Conservation (phyloP, 1,284 basidiomycete genomes). For the Somion occarium region DNA sequence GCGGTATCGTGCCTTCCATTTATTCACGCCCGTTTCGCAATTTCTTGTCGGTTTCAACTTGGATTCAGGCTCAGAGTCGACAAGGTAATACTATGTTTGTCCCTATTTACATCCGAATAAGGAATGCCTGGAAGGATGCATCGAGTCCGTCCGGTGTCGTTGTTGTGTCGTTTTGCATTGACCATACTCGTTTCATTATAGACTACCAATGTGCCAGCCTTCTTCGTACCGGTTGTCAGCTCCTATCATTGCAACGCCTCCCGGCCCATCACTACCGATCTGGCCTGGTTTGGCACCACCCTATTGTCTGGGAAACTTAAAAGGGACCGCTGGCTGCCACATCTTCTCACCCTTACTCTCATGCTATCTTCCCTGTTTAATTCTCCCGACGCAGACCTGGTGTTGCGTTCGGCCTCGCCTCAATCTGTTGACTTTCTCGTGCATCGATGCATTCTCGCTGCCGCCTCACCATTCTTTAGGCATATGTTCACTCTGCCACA, state of each 20-base stretch:
- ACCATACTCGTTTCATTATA: background rate
- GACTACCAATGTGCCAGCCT: background rate
- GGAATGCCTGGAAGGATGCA: too few species aligned
- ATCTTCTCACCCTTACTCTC: background rate
- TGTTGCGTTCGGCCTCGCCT: slow-evolving; percentile 40
- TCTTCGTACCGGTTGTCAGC: background rate
- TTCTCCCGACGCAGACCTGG: slow-evolving; percentile 47
- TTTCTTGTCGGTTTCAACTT: background rate
- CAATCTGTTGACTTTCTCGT: slow-evolving; percentile 44
- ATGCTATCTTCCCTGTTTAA: slow-evolving; percentile 28
- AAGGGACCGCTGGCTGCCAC: background rate
- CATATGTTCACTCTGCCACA: slow-evolving; percentile 69
- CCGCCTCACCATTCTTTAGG: slow-evolving; percentile 62
- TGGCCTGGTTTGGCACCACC: too few species aligned
- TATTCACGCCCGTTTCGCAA: background rate
- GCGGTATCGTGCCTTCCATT: background rate
- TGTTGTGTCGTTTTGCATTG: too few species aligned
- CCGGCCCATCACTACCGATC: too few species aligned
- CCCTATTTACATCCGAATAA: too few species aligned
- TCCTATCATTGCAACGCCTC: background rate
- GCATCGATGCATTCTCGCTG: slow-evolving; percentile 57
- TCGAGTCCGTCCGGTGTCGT: too few species aligned
- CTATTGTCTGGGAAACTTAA: background rate
- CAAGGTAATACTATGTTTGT: too few species aligned
- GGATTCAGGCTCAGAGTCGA: too few species aligned